phyloP scores from a whole-genome alignment of 352 stramenopile species.

The Globisporangium alternatum region DNA sequence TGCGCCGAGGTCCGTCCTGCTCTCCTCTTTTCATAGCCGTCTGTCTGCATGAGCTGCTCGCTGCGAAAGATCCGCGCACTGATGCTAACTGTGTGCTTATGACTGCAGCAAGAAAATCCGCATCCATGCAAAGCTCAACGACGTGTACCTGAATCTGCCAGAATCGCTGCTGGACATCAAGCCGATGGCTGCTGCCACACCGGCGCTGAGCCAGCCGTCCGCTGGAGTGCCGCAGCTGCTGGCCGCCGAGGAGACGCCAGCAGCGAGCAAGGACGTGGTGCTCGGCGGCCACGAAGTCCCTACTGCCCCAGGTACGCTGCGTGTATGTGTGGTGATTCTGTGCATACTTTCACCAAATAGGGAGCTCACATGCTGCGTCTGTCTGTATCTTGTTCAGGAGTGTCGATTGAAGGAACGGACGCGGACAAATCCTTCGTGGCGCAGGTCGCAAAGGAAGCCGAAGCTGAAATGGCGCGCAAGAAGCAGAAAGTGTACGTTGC shows the following conservation, averaged over 20 bases:
- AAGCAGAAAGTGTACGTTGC: slow-evolving; percentile 44
- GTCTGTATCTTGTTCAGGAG: slow-evolving; percentile 6
- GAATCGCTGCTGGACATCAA: slow-evolving; percentile 44
- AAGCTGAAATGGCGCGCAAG: slow-evolving; percentile 40
- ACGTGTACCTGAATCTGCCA: slow-evolving; percentile 53
- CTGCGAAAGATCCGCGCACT: slow-evolving; percentile 2
- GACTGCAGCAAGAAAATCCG: slow-evolving; percentile 66
- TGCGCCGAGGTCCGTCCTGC: slow-evolving; percentile 41
- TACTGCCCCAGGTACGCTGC: slow-evolving; percentile 12
- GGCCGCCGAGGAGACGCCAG: slow-evolving; percentile 14
- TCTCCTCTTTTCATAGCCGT: background rate
- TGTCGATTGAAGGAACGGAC: slow-evolving; percentile 9
- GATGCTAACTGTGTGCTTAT: slow-evolving; percentile 2
- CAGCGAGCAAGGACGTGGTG: slow-evolving; percentile 17
- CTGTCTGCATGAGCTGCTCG: slow-evolving; percentile 1
- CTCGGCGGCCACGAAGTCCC: slow-evolving; percentile 14
- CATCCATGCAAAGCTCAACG: slow-evolving; percentile 63
- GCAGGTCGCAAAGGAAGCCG: slow-evolving; percentile 55
- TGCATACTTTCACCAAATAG: background rate
- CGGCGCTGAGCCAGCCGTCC: slow-evolving; percentile 10
- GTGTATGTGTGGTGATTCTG: background rate
- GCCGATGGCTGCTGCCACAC: slow-evolving; percentile 6
- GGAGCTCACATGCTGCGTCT: background rate
- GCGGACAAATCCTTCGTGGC: slow-evolving; percentile 38
- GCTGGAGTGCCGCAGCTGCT: slow-evolving; percentile 4